Evolutionary conservation across 345 rosid genomes (phyloP).

Genomic region (Kernera saxatilis): DNA sequence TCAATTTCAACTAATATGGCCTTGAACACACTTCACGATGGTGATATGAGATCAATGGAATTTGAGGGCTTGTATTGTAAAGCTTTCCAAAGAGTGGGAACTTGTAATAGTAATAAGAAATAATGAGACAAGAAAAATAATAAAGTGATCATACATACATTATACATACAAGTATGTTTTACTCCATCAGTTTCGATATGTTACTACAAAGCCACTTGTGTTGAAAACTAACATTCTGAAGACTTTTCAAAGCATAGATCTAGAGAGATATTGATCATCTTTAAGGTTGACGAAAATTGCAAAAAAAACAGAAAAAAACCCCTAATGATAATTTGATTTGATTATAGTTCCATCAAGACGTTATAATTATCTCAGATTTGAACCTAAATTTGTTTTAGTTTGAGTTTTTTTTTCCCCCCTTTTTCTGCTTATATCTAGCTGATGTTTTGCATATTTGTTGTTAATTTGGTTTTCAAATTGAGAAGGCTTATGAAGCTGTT

Average conservation of each 20-base stretch:
- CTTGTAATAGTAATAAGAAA: slow-evolving; percentile 4
- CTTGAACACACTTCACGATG: neutral
- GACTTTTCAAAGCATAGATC: neutral
- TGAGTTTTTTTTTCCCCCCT: too few relatives aligned
- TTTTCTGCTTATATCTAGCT: too few relatives aligned
- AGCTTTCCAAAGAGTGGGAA: neutral
- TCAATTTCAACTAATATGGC: slow-evolving; percentile 38
- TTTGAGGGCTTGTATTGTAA: slow-evolving; percentile 1
- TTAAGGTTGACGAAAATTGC: too few relatives aligned
- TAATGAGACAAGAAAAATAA: slow-evolving; percentile 2
- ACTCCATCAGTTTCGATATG: neutral
- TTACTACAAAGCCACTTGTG: neutral
- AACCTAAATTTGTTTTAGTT: too few relatives aligned
- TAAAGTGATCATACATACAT: neutral
- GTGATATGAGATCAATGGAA: neutral
- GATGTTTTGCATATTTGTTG: too few relatives aligned
- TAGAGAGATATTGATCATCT: neutral
- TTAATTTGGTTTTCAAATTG: too few relatives aligned
- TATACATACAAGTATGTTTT: neutral
- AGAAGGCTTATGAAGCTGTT: too few relatives aligned
- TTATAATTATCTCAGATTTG: too few relatives aligned
- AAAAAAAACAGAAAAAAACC: too few relatives aligned
- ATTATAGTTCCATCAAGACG: too few relatives aligned
- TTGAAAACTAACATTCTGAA: neutral
- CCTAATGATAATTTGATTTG: too few relatives aligned